These are phyloP conservation scores for Pseudogymnoascus sp. DNA, from an alignment of 2,329 filamentous ascomycete genomes.

Conservation along the genomic window DNA sequence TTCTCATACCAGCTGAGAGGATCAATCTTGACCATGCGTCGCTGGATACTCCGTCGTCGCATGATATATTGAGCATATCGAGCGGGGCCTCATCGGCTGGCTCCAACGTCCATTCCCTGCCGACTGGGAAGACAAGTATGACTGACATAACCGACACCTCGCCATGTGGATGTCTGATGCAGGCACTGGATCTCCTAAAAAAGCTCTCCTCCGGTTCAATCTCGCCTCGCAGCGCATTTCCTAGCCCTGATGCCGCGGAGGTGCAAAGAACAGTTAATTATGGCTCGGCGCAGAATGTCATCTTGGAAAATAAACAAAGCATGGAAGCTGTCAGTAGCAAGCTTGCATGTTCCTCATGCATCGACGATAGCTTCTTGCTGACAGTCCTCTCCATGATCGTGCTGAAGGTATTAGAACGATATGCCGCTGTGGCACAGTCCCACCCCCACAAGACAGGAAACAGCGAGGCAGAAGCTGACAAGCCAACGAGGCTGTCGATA, in stretches of 20 bases:
- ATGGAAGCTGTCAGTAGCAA: slow-evolving; percentile 26
- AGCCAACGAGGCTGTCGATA: neutral
- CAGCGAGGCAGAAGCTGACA: neutral
- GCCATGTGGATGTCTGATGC: slow-evolving; percentile 17
- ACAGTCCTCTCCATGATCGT: slow-evolving; percentile 27
- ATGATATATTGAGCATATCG: neutral
- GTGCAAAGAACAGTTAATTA: neutral
- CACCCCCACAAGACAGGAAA: neutral
- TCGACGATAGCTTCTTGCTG: slow-evolving; percentile 27
- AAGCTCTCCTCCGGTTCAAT: slow-evolving; percentile 18
- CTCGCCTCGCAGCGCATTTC: neutral
- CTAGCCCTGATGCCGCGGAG: neutral
- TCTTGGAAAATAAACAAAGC: slow-evolving; percentile 24
- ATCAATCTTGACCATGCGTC: neutral
- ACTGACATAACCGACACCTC: neutral
- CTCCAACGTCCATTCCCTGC: neutral
- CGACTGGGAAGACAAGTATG: neutral
- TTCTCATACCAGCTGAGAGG: neutral
- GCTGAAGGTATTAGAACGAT: slow-evolving; percentile 30
- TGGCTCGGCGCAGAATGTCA: slow-evolving; percentile 16
- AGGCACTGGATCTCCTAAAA: slow-evolving; percentile 20
- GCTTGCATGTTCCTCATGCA: slow-evolving; percentile 28
- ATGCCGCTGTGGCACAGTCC: slow-evolving; percentile 21
- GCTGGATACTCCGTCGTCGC: neutral
- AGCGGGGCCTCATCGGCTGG: neutral